Conservation (phyloP, 495 filamentous ascomycete genomes). For the Entonaema liquescens region DNA sequence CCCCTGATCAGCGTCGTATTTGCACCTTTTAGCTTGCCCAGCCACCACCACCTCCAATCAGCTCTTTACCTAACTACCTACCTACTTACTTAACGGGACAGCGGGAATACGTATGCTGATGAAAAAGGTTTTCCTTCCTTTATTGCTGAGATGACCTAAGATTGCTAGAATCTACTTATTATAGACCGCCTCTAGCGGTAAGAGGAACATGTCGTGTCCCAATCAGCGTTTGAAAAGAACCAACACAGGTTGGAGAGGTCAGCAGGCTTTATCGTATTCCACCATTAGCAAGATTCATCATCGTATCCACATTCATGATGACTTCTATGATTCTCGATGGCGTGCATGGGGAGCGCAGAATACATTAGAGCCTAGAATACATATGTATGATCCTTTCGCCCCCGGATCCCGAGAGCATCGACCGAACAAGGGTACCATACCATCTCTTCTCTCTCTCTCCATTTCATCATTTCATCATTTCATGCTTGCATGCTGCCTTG, state of each 20-base stretch:
- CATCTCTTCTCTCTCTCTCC: neutral
- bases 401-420: conserved; percentile 22
- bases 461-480: too few species aligned
- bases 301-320: neutral
- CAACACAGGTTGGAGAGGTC: neutral
- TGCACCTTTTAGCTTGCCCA: neutral
- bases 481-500: neutral
- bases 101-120: neutral
- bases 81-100: too few species aligned
- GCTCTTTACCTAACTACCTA: neutral
- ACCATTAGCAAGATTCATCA: neutral
- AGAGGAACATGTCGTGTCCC: neutral
- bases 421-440: neutral
- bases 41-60: neutral
- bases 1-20: conserved; percentile 25
- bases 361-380: too few species aligned
- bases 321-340: conserved; percentile 16
- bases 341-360: conserved; percentile 4
- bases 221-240: conserved; percentile 11
- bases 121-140: neutral
- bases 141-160: conserved; percentile 22
- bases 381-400: conserved; percentile 14
- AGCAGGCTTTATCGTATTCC: neutral
- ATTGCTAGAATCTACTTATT: conserved; percentile 3
- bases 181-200: conserved; percentile 14